Conservation (phyloP, 2,329 filamentous ascomycete species). For the Fusarium nygamai region DNA sequence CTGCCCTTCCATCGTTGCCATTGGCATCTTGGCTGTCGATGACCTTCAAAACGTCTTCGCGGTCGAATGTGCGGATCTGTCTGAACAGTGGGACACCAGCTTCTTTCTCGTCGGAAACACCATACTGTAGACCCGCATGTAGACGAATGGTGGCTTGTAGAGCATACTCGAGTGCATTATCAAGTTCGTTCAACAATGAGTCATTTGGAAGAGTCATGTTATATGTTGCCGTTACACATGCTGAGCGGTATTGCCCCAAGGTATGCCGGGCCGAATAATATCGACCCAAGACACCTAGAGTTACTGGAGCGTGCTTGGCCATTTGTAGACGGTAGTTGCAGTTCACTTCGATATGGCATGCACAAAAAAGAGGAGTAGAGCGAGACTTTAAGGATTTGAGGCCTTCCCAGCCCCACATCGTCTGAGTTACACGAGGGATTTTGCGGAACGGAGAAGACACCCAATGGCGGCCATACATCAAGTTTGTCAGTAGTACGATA, state of each 20-base stretch:
- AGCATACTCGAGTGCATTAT: neutral
- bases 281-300: slow-evolving; percentile 3
- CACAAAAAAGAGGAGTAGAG: fast-evolving
- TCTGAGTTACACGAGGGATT: neutral
- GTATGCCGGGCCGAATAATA: slow-evolving; percentile 15
- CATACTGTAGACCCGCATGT: neutral
- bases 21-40: fast-evolving
- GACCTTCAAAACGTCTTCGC: neutral
- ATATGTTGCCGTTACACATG: slow-evolving; percentile 6
- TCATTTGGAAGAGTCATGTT: neutral
- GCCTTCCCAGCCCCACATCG: neutral
- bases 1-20: fast-evolving
- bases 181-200: fast-evolving
- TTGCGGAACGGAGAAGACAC: neutral
- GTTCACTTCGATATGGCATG: neutral
- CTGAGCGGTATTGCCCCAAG: slow-evolving; percentile 16
- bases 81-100: neutral
- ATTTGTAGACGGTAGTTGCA: neutral
- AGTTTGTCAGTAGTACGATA: fast-evolving
- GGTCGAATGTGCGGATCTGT: neutral
- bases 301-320: fast-evolving
- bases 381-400: neutral
- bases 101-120: neutral
- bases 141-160: slow-evolving; percentile 6
- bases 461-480: fast-evolving